Evolutionary conservation across 176 grass and related monocot genomes (phyloP), one percentile per base, ranked within the genome.

Genomic region (Canna indica): DNA sequence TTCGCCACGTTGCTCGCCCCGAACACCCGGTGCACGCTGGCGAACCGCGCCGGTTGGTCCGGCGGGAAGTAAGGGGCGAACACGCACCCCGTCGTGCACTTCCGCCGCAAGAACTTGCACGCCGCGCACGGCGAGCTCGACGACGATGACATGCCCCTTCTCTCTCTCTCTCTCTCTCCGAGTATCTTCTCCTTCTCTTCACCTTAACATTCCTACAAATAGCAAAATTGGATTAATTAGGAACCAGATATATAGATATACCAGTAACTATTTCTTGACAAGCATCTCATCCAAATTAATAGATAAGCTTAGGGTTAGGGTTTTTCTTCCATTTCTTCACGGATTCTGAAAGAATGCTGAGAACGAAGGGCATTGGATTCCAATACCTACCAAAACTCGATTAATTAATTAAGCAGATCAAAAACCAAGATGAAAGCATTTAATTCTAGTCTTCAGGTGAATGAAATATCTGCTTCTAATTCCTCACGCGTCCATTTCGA

Each of bases 71-170:
- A 81, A 27, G 90, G 90, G 59, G 90, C 86, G 73, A 94, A 94
- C 68, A 94, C 76, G 75, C 86, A 94, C 35, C 78, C 86, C 6
- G 72, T 74, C 42, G 70, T 78, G 75, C 86, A 94, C 63, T 84
- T 84, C 76, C 91, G 91, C 44, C 91, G 82, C 79, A 95, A 84
- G 78, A 95, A 90, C 86, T 95, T 95, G 87, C 91, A 90, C 67
- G 87, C 91, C 24, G 87, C 91, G 72, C 91, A 95, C 65, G 86
- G 90, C 57, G 81, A 72, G 50, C 84, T 80, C 26, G 60, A 27
- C 0, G 76, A 79, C 11, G 72, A 48, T 67, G 53, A 35, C 53
- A 67, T n/a, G 31, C 32, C 15, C 14, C 13, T 44, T 11, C 41
- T 44, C 64, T 57, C 74, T n/a, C 61, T 64, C 61, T 64, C 30